A percentile compares a stretch with the other conserved stretches of the same genome.
These are phyloP conservation scores for Pseudozyma pruni DNA, from an alignment of 1,284 basidiomycete species.

Conservation along the genomic window DNA sequence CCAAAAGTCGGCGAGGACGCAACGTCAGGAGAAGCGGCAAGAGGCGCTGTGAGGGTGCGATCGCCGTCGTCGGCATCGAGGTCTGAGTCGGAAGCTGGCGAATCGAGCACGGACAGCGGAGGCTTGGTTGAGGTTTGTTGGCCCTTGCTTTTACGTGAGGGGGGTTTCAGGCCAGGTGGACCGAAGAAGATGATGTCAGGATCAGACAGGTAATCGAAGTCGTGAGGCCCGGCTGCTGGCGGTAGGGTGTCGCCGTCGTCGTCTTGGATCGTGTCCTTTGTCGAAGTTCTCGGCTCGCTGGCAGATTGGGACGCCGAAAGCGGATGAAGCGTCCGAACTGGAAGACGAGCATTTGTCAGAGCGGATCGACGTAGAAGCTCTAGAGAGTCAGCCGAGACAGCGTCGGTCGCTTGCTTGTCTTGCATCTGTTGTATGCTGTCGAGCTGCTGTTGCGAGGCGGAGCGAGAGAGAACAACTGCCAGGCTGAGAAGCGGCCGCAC, in stretches of 20 bases:
- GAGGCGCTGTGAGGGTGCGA: conserved; percentile 13
- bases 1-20: neutral
- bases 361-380: conserved; percentile 27
- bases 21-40: neutral
- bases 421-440: neutral
- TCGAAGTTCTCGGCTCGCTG: too few species aligned
- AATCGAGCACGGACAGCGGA: too few species aligned
- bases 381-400: conserved; percentile 1
- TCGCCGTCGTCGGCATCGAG: conserved; percentile 8
- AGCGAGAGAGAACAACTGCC: conserved; percentile 1
- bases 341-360: conserved; percentile 1
- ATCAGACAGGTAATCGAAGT: neutral
- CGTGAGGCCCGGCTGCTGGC: neutral
- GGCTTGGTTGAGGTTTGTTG: too few species aligned
- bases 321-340: neutral
- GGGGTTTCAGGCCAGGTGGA: conserved; percentile 5
- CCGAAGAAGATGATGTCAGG: conserved; percentile 17
- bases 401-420: neutral
- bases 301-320: neutral
- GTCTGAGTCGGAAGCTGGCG: neutral
- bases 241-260: neutral
- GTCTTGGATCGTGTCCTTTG: neutral
- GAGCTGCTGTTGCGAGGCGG: conserved; percentile 9
- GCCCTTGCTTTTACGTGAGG: too few species aligned
- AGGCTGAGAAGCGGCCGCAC: conserved; percentile 20